A percentile compares a stretch with the other conserved stretches of the same genome.
These are phyloP conservation scores for Zea mays DNA, from an alignment of 176 grass and related monocot genomes.

Conservation along the genomic window Zm-B73-REFERENCE-NAM-5.0 NC_050103.1:119965501-119966000, in stretches of 20 bases:
- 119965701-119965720: conserved; percentile 63
- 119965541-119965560: conserved; percentile 15
- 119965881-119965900: conserved; percentile 1
- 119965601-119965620: conserved; percentile 73
- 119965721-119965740: conserved; percentile 63
- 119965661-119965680: conserved; percentile 62
- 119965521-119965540: conserved; percentile 43
- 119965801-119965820: conserved; percentile 95
- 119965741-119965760: conserved; percentile 93
- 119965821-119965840: conserved; percentile 58
- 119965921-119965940: background rate
- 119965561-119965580: conserved; percentile 29
- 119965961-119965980: background rate
- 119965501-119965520: conserved; percentile 48
- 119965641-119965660: conserved; percentile 51
- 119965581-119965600: conserved; percentile 75
- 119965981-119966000: background rate
- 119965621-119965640: conserved; percentile 67
- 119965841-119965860: background rate
- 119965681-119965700: conserved; percentile 97
- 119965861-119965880: background rate
- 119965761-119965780: conserved; percentile 80
- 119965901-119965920: background rate
- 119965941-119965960: background rate
- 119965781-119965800: conserved; percentile 93